Base-by-base conservation (phyloP, 768 basidiomycete species). In the Tylopilus subfusipes region DNA sequence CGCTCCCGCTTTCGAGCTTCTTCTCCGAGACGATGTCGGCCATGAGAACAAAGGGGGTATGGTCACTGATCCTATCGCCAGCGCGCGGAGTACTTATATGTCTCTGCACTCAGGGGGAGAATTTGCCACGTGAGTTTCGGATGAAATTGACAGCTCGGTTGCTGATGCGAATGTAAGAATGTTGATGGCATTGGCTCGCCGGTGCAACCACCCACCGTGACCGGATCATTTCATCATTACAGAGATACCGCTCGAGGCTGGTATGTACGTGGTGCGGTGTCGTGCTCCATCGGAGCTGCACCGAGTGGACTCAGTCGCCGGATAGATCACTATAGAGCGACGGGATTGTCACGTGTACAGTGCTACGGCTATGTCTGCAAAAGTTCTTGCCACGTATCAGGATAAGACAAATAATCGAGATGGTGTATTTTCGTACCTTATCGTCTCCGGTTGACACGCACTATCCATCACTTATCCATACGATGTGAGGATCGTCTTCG, bases 1-100 rank as follows among this genome's bases (percentile, higher is more conserved):
- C 64, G 65, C 65, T 70, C 42, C 59, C 59, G 38, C 53, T 62
- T 45, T 64, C 68, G 36, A 60, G 52, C 48, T 54, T 43, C 34
- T 72, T 65, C 43, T 64, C 64, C 29, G 47, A 5, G 42, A 22
- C 16, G 38, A 52, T 14, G 51, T 66, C 55, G 38, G 64, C 56
- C 58, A 61, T 55, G 55, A 51, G 43, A 27, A 50, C 38, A 36
- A 25, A 48, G 24, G 52, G 25, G 33, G 13, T 19, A 39, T 49
- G 18, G 40, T 34, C 4, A 51, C 4, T 5, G 14, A 49, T n/a
- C 14, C 29, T 12, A 36, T 38, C 36, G 22, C 13, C 13, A 31
- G 46, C 29, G 25, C 4, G 43, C 38, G 31, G n/a, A 13, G 43
- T 64, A 51, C 65, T 61, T 65, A 65, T 61, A 29, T 33, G 34